A percentile compares a stretch with the other conserved stretches of the same genome.
Conservation (phyloP, 306 rosid genomes). For the Ochetophila trinervis region DNA sequence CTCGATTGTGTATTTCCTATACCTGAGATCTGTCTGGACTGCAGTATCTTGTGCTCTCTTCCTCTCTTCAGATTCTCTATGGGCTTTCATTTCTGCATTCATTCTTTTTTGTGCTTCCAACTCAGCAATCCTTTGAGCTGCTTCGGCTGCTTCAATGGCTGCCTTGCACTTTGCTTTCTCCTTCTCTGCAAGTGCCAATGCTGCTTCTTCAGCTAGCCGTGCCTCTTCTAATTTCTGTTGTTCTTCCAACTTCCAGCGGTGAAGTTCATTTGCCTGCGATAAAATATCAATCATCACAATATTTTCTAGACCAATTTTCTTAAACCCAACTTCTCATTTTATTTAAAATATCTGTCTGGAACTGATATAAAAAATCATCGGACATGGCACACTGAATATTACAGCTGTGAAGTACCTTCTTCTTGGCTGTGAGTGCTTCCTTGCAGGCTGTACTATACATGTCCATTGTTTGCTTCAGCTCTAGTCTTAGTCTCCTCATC, state of each 20-base stretch:
- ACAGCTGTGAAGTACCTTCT: conserved; percentile 41
- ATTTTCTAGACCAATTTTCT: background rate
- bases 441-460: conserved; percentile 81
- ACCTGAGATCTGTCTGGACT: conserved; percentile 31
- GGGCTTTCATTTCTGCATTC: conserved; percentile 39
- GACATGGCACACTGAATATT: background rate
- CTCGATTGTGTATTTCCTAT: conserved; percentile 62
- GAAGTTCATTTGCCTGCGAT: conserved; percentile 62
- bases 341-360: background rate
- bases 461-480: conserved; percentile 86
- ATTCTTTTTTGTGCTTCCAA: conserved; percentile 59
- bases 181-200: conserved; percentile 52
- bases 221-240: conserved; percentile 53
- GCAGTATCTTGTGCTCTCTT: conserved; percentile 14
- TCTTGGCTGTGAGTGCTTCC: conserved; percentile 64
- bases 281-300: conserved; percentile 2
- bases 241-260: conserved; percentile 70
- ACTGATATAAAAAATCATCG: background rate
- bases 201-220: conserved; percentile 49
- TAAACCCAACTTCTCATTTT: background rate
- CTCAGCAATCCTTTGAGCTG: conserved; percentile 50
- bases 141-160: conserved; percentile 68
- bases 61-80: conserved; percentile 39
- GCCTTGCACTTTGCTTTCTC: conserved; percentile 58
- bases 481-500: conserved; percentile 77